These are phyloP conservation scores for Solanum etuberosum DNA, from an alignment of 257 asterid species.

Conservation along the genomic window DNA sequence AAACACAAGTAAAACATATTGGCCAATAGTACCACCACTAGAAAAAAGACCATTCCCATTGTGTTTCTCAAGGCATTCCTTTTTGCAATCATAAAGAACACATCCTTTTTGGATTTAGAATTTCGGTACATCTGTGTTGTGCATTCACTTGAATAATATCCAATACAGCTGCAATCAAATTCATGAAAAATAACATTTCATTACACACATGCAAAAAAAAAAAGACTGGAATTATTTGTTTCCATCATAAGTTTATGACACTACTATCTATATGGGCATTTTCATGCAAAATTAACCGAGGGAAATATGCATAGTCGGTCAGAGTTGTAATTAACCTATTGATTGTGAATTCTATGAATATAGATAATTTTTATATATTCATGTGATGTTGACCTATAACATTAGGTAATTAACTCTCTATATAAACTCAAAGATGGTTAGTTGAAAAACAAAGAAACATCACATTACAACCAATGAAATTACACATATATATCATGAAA, in stretches of 20 bases:
- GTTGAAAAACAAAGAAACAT: background rate
- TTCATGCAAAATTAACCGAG: too few relatives aligned
- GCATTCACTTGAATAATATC: background rate
- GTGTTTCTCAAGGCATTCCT: too few relatives aligned
- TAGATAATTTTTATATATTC: too few relatives aligned
- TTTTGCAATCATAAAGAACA: too few relatives aligned
- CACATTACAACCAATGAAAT: background rate
- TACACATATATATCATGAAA: background rate
- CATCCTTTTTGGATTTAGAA: too few relatives aligned
- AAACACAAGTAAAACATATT: background rate
- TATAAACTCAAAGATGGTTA: too few relatives aligned
- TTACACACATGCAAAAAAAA: background rate
- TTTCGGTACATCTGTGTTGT: too few relatives aligned
- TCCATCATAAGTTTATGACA: background rate
- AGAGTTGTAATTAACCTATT: background rate
- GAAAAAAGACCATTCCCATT: background rate
- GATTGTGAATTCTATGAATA: background rate
- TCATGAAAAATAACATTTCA: background rate
- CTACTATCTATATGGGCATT: background rate
- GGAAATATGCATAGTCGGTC: background rate
- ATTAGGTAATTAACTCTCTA: too few relatives aligned
- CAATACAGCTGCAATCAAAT: slow-evolving; percentile 1
- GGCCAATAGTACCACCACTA: background rate
- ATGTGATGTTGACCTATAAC: too few relatives aligned
- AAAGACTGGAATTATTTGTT: too few relatives aligned